Evolutionary conservation across 2,329 filamentous ascomycete species (phyloP).

Genomic region (Fusarium austroafricanum): DNA sequence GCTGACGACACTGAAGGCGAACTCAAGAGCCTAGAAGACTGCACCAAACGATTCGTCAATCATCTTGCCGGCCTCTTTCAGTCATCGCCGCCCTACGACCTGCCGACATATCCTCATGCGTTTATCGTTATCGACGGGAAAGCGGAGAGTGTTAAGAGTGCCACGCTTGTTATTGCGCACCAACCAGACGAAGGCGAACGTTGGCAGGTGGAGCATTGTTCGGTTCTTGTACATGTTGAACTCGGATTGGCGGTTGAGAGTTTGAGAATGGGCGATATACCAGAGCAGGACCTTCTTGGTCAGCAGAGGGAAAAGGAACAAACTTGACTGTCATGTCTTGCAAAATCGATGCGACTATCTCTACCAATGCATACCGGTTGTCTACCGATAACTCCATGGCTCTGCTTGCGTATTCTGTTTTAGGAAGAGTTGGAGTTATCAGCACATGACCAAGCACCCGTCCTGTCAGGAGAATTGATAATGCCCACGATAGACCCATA

Average conservation of each 20-base stretch:
- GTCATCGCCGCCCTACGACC: neutral
- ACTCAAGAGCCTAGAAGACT: accelerated
- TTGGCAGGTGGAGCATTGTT: neutral
- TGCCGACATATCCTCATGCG: neutral
- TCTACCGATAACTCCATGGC: too few species aligned
- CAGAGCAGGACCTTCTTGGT: neutral
- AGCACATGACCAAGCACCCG: too few species aligned
- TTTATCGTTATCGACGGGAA: neutral
- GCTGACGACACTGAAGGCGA: accelerated
- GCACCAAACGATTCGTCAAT: accelerated
- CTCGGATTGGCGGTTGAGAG: neutral
- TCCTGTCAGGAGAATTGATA: too few species aligned
- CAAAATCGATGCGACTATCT: too few species aligned
- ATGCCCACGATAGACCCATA: too few species aligned
- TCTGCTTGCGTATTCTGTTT: too few species aligned
- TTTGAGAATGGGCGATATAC: neutral
- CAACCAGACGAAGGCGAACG: accelerated
- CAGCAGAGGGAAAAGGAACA: too few species aligned
- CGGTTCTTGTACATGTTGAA: neutral
- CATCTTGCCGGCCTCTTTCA: neutral
- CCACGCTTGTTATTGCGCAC: neutral
- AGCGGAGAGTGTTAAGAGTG: accelerated
- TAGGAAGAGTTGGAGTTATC: too few species aligned
- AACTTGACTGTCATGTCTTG: too few species aligned
- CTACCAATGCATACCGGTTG: too few species aligned